phyloP scores from a whole-genome alignment of 75 land plant species.

The Larix kaempferi region DNA sequence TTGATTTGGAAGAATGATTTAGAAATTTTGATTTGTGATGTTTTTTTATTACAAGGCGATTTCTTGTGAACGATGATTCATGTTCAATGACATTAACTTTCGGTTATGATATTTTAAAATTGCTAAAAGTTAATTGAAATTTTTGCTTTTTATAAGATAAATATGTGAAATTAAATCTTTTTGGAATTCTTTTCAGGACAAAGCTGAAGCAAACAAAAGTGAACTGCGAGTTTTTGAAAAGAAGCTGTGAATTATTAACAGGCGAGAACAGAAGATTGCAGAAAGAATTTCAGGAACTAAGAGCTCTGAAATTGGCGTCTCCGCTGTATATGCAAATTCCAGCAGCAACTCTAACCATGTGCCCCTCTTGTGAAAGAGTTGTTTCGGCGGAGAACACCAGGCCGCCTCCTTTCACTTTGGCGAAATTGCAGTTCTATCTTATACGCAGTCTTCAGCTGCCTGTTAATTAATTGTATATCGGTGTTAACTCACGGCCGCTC shows the following conservation, averaged over 20 bases:
- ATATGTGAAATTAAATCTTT: not conserved
- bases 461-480: not conserved
- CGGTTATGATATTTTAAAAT: no score
- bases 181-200: conserved; percentile 20
- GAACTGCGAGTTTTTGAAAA: conserved; percentile 42
- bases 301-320: conserved; percentile 20
- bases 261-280: conserved; percentile 44
- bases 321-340: conserved; percentile 34
- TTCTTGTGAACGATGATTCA: no score
- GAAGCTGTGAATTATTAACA: conserved; percentile 33
- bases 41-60: no score
- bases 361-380: conserved; percentile 40
- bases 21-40: no score
- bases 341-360: conserved; percentile 36
- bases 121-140: no score
- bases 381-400: conserved; percentile 6
- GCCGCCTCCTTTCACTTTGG: conserved; percentile 5
- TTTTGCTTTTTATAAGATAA: not conserved
- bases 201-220: conserved; percentile 55
- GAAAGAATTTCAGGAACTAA: conserved; percentile 39
- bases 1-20: no score
- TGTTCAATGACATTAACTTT: no score
- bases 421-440: not conserved
- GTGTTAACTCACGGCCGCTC: not conserved
- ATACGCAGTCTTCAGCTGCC: not conserved